Base-by-base conservation (phyloP, 768 basidiomycete species). In the Xerocomellus amylosporus region DNA sequence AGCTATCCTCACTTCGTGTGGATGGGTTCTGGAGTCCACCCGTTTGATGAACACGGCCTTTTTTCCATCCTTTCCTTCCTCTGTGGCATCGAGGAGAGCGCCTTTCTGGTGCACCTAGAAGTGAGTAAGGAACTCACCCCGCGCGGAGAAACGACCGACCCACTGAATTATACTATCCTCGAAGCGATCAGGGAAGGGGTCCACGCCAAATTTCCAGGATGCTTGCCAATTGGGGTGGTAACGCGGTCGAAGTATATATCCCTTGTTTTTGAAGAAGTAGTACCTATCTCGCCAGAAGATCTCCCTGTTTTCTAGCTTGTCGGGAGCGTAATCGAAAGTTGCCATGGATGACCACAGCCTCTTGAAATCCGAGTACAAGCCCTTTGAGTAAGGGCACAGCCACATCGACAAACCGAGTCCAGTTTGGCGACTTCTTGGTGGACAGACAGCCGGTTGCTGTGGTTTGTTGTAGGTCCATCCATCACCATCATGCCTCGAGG, bases 191-290 rank as follows among this genome's bases (percentile, higher is more conserved):
- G 22, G 49, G 24, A 52, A 28, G 28, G 24, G 51, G 13, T 53
- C 14, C 0, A n/a, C 20, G 1, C 20, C 31, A 9, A 9, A 46
- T 6, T 19, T 54, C 71, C 73, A 74, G 0, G 69, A 73, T 8
- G 72, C 63, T 10, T 61, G 30, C 72, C 71, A 74, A 8, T 53
- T 49, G 0, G 61, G 64, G 17, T 56, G 54, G 36, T 64, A 65
- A 0, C 72, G 60, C 1, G 63, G 65, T 15, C 67, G 60, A 19
- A 73, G 59, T 1, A 55, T 37, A 20, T 67, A 70, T 0, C 70
- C 64, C 8, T 56, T 53, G 13, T 14, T 53, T 40, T 59, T 50
- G 26, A 64, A 59, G 30, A 58, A 64, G 8, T 40, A n/a, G 13
- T 58, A 58, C 4, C 57, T 55, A 3, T 65, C 53, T 8, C 52